Evolutionary conservation across 306 rosid genomes (phyloP).

Genomic region (Trifolium repens): DNA sequence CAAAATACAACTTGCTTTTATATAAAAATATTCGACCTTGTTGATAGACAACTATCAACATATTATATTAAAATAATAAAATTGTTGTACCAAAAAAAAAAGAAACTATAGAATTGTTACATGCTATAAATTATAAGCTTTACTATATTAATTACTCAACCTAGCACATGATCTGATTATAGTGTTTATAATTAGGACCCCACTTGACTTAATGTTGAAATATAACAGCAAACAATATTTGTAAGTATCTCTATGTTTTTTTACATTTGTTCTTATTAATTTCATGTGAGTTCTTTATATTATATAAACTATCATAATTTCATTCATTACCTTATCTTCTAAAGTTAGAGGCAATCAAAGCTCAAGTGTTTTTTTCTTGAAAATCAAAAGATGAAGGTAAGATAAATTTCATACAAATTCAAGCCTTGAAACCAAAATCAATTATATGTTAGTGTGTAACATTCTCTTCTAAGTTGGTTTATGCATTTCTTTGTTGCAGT

Average conservation of each 20-base stretch:
- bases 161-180: slow-evolving; percentile 47
- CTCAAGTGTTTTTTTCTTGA: slow-evolving; percentile 42
- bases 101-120: background rate
- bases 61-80: too few species aligned
- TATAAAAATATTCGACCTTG: background rate
- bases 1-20: too few species aligned
- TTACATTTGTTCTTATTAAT: slow-evolving; percentile 41
- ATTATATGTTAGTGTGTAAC: background rate
- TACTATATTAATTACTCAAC: slow-evolving; percentile 35
- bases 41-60: slow-evolving; percentile 12
- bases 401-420: slow-evolving; percentile 28
- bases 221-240: slow-evolving; percentile 52
- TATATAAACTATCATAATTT: slow-evolving; percentile 49
- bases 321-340: slow-evolving; percentile 43
- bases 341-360: slow-evolving; percentile 52
- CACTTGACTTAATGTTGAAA: slow-evolving; percentile 56
- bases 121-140: slow-evolving; percentile 23
- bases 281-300: slow-evolving; percentile 44
- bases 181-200: slow-evolving; percentile 51
- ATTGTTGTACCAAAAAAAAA: too few species aligned
- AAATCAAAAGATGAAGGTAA: slow-evolving; percentile 74
- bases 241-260: slow-evolving; percentile 71
- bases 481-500: slow-evolving; percentile 53
- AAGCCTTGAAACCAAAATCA: slow-evolving; percentile 23
- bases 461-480: slow-evolving; percentile 39